phyloP scores from a whole-genome alignment of 805 yeast genomes.

The Candida verbasci region DNA sequence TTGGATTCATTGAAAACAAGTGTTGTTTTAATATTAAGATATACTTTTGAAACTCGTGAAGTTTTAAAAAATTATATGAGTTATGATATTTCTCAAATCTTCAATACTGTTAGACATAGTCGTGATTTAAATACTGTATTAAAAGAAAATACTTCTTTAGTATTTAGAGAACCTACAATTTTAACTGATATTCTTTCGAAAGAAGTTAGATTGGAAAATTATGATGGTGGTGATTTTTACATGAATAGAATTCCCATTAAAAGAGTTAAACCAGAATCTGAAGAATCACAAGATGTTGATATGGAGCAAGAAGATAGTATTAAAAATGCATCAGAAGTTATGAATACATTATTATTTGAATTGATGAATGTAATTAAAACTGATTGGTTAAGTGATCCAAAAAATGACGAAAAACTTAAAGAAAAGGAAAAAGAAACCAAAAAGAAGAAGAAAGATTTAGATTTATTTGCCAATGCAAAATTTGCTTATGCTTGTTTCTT shows the following conservation, averaged over 20 bases:
- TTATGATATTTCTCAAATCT: conserved; percentile 45
- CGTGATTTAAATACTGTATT: conserved; percentile 45
- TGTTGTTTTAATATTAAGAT: conserved; percentile 50
- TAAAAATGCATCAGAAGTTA: conserved; percentile 47
- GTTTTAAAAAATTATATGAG: conserved; percentile 46
- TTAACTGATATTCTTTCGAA: conserved; percentile 44
- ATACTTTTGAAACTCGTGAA: conserved; percentile 62
- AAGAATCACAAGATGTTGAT: conserved; percentile 25
- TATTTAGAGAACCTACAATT: conserved; percentile 44
- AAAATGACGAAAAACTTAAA: conserved; percentile 8
- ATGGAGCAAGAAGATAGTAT: conserved; percentile 14
- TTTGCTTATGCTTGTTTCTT: conserved; percentile 68
- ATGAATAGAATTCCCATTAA: conserved; percentile 19
- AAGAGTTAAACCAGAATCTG: conserved; percentile 8
- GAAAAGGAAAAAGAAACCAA: conserved; percentile 12
- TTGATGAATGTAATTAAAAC: conserved; percentile 45
- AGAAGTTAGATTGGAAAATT: conserved; percentile 41
- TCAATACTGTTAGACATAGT: conserved; percentile 25
- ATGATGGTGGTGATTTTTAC: conserved; percentile 27
- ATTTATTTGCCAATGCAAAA: conserved; percentile 46
- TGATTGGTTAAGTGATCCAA: conserved; percentile 33
- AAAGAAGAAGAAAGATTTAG: conserved; percentile 18
- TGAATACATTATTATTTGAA: conserved; percentile 61
- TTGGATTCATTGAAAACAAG: conserved; percentile 10
- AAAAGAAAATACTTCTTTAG: conserved; percentile 47